Conservation (phyloP, 2,329 filamentous ascomycete genomes). For the Fusarium fracticaudum region DNA sequence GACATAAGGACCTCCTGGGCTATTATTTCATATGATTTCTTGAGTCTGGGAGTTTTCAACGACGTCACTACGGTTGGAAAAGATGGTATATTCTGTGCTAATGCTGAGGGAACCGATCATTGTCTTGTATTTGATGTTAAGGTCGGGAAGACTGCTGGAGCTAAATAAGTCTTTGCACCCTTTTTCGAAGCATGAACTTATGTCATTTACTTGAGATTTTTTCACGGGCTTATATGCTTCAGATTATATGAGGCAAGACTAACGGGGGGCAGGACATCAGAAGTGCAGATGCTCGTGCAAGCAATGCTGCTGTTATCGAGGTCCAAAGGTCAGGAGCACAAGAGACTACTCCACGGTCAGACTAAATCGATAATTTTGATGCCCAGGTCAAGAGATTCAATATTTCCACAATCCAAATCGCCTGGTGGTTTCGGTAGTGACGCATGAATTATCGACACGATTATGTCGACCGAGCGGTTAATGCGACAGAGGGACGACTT, state of each 20-base stretch:
- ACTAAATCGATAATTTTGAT: neutral
- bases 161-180: too few species aligned
- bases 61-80: too few species aligned
- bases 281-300: neutral
- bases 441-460: neutral
- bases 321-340: neutral
- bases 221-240: neutral
- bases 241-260: too few species aligned
- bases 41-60: too few species aligned
- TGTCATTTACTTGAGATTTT: neutral
- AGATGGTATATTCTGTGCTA: too few species aligned
- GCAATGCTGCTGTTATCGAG: neutral
- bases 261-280: neutral
- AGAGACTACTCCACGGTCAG: neutral
- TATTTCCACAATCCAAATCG: neutral
- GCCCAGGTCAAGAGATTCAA: neutral
- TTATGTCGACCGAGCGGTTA: rapidly evolving
- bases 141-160: too few species aligned
- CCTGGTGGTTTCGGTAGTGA: neutral
- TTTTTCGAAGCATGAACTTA: too few species aligned
- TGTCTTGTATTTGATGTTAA: rapidly evolving
- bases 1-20: too few species aligned
- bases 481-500: neutral
- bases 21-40: too few species aligned
- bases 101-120: too few species aligned